Evolutionary conservation across 208 protist genomes (phyloP).

Genomic region (Crithidia thermophila): DNA sequence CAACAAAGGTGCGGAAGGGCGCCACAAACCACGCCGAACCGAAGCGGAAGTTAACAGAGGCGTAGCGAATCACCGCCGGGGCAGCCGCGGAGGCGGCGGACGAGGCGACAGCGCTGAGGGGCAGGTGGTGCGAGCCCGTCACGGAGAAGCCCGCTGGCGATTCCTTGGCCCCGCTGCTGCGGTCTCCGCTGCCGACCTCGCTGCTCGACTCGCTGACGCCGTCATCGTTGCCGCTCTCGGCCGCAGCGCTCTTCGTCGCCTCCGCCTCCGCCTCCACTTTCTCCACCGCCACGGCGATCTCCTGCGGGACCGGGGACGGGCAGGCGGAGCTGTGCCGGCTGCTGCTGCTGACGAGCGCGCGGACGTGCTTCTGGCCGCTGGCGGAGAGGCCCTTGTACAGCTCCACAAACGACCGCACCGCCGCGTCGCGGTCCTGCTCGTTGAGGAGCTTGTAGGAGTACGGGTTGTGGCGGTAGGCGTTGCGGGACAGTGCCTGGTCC

Average conservation of each 20-base stretch:
- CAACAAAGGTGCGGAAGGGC: constrained; percentile 69
- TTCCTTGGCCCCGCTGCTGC: neutral
- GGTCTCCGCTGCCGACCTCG: constrained; percentile 26
- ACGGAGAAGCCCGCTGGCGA: constrained; percentile 10
- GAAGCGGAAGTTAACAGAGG: constrained; percentile 88
- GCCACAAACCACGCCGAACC: constrained; percentile 88
- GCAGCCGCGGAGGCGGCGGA: constrained; percentile 5
- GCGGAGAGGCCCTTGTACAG: constrained; percentile 18
- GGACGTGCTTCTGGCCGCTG: neutral
- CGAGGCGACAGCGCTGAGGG: neutral
- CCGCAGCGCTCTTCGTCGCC: constrained; percentile 1
- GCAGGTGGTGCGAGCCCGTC: constrained; percentile 16
- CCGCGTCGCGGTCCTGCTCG: constrained; percentile 23
- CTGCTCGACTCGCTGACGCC: constrained; percentile 55
- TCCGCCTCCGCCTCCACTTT: neutral
- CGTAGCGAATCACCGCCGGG: constrained; percentile 58
- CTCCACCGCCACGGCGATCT: neutral
- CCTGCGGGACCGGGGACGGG: constrained; percentile 3
- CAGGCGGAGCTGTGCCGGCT: constrained; percentile 12
- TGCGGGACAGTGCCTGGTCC: neutral
- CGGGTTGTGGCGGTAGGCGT: constrained; percentile 48
- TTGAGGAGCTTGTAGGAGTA: constrained; percentile 40
- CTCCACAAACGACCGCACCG: constrained; percentile 22
- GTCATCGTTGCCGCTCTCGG: constrained; percentile 39
- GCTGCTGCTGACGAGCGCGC: neutral